Evolutionary conservation across 768 basidiomycete species (phyloP), one percentile per base, ranked within the genome.

Genomic region (Chlorophyllum brunneum): DNA sequence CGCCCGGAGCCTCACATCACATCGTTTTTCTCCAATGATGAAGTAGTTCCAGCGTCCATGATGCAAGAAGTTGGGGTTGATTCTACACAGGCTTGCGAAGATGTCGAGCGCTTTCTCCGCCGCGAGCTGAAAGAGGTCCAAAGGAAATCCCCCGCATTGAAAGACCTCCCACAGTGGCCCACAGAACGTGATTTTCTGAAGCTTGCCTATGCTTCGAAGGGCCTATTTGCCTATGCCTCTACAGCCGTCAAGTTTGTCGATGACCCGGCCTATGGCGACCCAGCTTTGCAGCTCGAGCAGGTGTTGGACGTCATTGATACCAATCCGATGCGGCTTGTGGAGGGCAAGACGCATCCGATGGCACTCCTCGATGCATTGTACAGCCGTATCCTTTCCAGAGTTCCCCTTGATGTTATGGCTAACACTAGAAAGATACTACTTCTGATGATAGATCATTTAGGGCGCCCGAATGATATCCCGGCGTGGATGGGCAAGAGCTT

Each of bases 1-100:
- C 55, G 67, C 1, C 63, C 66, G 5, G 68, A 68, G 40, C 40
- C 55, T 4, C 52, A 60, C n/a, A 59, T 68, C 9, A 30, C 36
- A 6, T 36, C 46, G 0, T 33, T 27, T 1, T 63, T 65, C 24
- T 15, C 46, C 37, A 20, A 10, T 3, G 15, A 34, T 13, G 8
- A 20, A 13, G 20, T 49, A 0, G n/a, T 27, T 23, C 4, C 42
- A 6, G 44, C 31, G 13, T 54, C 45, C 7, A 15, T 37, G 15
- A 20, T 22, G 10, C 33, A 59, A 3, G 22, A 29, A 15, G 46
- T 50, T 1, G 46, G 43, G 16, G 43, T 43, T 6, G 51, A 55
- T 29, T 49, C 55, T 15, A 27, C 56, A 8, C 41, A 55, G 9
- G 54, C 59, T 7, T 51, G 57, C 27, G 16, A 41, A n/a, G 62